A percentile compares a stretch with the other conserved stretches of the same genome.
phyloP scores from a whole-genome alignment of 495 filamentous ascomycete species.

The Penicillium angulare region DNA sequence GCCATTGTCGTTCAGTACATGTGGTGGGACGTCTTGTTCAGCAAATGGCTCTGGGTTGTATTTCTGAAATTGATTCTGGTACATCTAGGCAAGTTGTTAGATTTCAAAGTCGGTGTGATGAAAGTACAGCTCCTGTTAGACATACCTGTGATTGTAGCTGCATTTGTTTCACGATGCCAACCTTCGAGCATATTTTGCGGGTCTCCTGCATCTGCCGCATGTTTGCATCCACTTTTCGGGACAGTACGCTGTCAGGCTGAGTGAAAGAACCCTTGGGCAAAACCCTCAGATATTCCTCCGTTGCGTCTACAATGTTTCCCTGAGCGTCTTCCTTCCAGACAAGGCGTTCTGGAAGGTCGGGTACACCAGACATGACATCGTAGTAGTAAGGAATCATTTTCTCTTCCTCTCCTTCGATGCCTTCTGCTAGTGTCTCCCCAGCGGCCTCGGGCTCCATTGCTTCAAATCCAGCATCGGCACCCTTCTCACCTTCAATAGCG shows the following conservation, averaged over 20 bases:
- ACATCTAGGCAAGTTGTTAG: slow-evolving; percentile 62
- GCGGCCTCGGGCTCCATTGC: slow-evolving; percentile 44
- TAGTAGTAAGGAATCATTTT: slow-evolving; percentile 88
- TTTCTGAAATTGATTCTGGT: slow-evolving; percentile 97
- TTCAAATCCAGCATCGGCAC: slow-evolving; percentile 49
- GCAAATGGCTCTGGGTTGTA: slow-evolving; percentile 90
- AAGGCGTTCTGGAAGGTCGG: slow-evolving; percentile 72
- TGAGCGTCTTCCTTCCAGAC: slow-evolving; percentile 85
- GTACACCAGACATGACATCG: slow-evolving; percentile 79
- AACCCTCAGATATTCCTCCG: slow-evolving; percentile 75
- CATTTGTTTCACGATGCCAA: slow-evolving; percentile 99
- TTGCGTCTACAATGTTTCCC: slow-evolving; percentile 80
- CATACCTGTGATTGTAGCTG: slow-evolving; percentile 91
- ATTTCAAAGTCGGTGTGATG: background rate
- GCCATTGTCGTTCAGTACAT: slow-evolving; percentile 83
- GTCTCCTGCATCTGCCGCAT: slow-evolving; percentile 97
- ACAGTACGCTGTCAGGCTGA: slow-evolving; percentile 71
- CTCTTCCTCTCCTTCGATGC: slow-evolving; percentile 83
- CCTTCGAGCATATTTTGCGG: slow-evolving; percentile 91
- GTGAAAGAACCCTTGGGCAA: slow-evolving; percentile 72
- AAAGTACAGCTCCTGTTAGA: slow-evolving; percentile 7
- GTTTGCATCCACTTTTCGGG: slow-evolving; percentile 83
- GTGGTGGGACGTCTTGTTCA: slow-evolving; percentile 78
- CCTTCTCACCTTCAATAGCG: slow-evolving; percentile 50
- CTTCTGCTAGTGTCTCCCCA: slow-evolving; percentile 80